phyloP scores from a whole-genome alignment of 306 rosid species.

The Malus sylvestris region DNA sequence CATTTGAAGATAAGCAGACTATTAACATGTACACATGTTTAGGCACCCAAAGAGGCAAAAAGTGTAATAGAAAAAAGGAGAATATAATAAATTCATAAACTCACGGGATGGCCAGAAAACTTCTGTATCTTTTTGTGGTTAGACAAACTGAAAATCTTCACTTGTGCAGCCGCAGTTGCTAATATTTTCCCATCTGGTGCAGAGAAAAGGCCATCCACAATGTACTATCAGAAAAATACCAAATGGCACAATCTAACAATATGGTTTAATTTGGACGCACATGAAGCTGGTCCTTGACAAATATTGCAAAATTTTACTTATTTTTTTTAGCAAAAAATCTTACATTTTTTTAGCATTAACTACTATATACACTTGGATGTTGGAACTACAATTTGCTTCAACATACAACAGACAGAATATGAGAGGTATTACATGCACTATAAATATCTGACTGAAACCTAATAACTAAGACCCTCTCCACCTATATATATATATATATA shows the following conservation, averaged over 20 bases:
- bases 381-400: not conserved
- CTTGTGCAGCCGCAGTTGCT: conserved; percentile 82
- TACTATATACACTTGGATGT: not conserved
- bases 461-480: not conserved
- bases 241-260: not conserved
- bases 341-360: not conserved
- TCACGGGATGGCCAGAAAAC: conserved; percentile 96
- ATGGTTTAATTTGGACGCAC: conserved; percentile 12
- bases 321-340: not conserved
- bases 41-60: not conserved
- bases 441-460: not conserved
- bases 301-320: not conserved
- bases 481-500: not conserved
- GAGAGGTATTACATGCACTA: not conserved
- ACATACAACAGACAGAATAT: not conserved
- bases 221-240: conserved; percentile 24
- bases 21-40: not conserved
- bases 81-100: conserved; percentile 27
- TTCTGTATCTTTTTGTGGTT: conserved; percentile 68
- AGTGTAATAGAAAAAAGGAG: not conserved
- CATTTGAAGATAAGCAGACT: not conserved
- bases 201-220: conserved; percentile 13
- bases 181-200: conserved; percentile 69
- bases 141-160: conserved; percentile 64
- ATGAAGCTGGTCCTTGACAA: conserved; percentile 1